Evolutionary conservation across 208 protist species (phyloP), one percentile per base, ranked within the genome.

Genomic region (Wallacemonas sp.): DNA sequence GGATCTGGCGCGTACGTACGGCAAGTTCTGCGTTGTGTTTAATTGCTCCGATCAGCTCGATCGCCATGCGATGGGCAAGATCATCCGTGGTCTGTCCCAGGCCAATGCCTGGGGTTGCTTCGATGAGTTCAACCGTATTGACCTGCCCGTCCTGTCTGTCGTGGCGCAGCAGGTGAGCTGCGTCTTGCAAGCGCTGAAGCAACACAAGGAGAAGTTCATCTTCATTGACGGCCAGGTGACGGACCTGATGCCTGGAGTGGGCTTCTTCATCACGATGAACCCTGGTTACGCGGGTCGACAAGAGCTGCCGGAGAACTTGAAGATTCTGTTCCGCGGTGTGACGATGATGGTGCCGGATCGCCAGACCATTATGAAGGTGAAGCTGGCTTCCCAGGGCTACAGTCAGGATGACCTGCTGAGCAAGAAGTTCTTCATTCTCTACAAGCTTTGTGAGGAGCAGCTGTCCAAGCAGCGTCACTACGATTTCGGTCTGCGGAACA

Each of bases 341-440:
- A 97, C 96, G 19, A 99, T 99, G 97, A 99, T 99, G 97, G 96
- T 99, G 70, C 98, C 98, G n/a, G 97, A 99, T 84, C 79, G 92
- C 21, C 86, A 97, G 79, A 96, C 98, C 27, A 99, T 99, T 75
- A 99, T 99, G 91, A 96, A 95, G 84, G 94, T 97, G 60, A 97
- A 97, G 76, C 83, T 98, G 34, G 94, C 90, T 27, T 93, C 93
- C 22, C 86, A 94, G 63, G 96, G 96, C 19, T 97, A 97, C 79
- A 94, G 94, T 59, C 80, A 97, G 62, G 86, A 97, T 68, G 93
- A 95, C n/a, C 64, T 93, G 21, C 82, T 98, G 17, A 89, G 89
- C 63, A 95, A 96, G 75, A 98, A 98, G 80, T 97, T 98, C 79
- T 94, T 95, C 68, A 94, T 93, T 66, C 83, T 97, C 19, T 97